Percentiles rank a stretch among this genome's conserved stretches.
Evolutionary conservation across 208 protist species (phyloP).

Genomic region (Acanthamoeba triangularis): DNA sequence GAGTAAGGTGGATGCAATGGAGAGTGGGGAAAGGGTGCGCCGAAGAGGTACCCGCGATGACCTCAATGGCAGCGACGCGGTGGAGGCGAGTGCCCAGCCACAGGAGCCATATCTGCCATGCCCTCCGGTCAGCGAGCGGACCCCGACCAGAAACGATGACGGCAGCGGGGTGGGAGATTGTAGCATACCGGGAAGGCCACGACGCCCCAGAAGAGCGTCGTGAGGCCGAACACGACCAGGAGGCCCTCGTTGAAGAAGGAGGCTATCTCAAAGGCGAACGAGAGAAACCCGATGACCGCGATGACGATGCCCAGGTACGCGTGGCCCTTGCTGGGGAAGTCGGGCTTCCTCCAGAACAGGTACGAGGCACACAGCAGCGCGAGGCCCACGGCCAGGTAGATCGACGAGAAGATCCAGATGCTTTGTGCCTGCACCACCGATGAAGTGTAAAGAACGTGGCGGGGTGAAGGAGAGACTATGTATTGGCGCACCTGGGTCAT

Average conservation of each 20-base stretch:
- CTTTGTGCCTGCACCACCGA: slow-evolving; percentile 1
- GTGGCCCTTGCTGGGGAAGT: slow-evolving; percentile 60
- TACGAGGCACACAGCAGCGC: slow-evolving; percentile 16
- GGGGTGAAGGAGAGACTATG: not conserved
- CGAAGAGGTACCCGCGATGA: not conserved
- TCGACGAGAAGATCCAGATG: slow-evolving; percentile 64
- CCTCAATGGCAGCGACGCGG: not conserved
- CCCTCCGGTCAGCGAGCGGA: too few relatives aligned
- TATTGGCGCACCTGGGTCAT: not conserved
- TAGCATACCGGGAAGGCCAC: not conserved
- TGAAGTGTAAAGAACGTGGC: not conserved
- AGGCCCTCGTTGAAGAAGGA: slow-evolving; percentile 52
- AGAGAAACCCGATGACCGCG: not conserved
- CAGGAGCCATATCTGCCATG: not conserved
- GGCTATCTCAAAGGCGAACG: slow-evolving; percentile 21
- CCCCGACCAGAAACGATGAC: not conserved
- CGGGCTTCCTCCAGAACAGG: slow-evolving; percentile 29
- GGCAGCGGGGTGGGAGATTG: not conserved
- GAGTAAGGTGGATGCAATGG: not conserved
- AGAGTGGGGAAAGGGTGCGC: not conserved
- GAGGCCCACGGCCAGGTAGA: slow-evolving; percentile 39
- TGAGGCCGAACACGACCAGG: slow-evolving; percentile 4
- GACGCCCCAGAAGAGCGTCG: slow-evolving; percentile 55
- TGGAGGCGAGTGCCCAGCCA: slow-evolving; percentile 41
- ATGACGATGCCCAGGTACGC: slow-evolving; percentile 27